These are phyloP conservation scores for Crithidia brevicula DNA, from an alignment of 208 protist species.

Conservation along the genomic window DNA sequence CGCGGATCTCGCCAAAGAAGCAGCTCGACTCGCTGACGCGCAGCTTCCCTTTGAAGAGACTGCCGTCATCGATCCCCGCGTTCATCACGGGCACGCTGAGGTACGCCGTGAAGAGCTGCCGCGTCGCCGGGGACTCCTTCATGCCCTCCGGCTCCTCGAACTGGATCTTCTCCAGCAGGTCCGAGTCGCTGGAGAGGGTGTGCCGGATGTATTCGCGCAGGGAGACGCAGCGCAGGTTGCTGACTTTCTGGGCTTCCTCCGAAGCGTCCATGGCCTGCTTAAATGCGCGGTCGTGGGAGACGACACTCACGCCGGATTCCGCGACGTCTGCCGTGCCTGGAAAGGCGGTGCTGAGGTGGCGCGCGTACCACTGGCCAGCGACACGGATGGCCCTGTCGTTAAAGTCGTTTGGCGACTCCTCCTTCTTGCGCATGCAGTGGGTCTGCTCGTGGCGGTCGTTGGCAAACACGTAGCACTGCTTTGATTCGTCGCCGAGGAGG, in stretches of 20 bases:
- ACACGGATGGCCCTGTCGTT: constrained; percentile 91
- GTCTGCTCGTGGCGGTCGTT: constrained; percentile 94
- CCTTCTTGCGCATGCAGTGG: constrained; percentile 60
- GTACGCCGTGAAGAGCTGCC: constrained; percentile 63
- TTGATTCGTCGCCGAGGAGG: constrained; percentile 65
- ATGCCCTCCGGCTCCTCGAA: constrained; percentile 69
- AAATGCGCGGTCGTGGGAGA: constrained; percentile 79
- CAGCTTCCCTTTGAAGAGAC: constrained; percentile 76
- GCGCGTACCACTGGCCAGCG: constrained; percentile 86
- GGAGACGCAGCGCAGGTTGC: constrained; percentile 64
- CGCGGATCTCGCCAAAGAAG: constrained; percentile 89
- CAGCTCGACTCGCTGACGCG: constrained; percentile 81
- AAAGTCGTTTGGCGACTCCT: constrained; percentile 88
- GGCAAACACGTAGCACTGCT: constrained; percentile 91
- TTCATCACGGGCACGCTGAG: constrained; percentile 49
- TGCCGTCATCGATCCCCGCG: constrained; percentile 62
- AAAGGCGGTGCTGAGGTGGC: constrained; percentile 61
- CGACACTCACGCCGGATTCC: constrained; percentile 41
- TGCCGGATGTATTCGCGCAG: constrained; percentile 68
- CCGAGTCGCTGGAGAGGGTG: constrained; percentile 50
- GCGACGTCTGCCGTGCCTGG: constrained; percentile 11
- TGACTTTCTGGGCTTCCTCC: constrained; percentile 23
- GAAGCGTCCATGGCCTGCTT: constrained; percentile 42
- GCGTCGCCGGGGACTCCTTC: constrained; percentile 59
- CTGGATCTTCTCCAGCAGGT: constrained; percentile 87